Base-by-base conservation (phyloP, 139 green algal species). In the Tetratostichococcus sp. region DNA sequence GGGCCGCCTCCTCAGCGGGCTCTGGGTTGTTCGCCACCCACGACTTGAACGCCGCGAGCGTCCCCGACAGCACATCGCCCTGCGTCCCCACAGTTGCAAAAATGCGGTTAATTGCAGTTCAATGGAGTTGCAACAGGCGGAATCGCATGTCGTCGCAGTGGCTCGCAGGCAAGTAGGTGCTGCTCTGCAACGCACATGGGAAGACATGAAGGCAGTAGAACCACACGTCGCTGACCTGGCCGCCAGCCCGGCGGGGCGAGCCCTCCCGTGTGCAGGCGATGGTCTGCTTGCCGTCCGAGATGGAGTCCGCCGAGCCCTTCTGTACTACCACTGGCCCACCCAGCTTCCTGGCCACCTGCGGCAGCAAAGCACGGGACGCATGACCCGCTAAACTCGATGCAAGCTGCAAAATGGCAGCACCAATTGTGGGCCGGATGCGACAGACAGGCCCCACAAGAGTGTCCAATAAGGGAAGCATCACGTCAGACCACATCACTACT, bases 31-130 rank as follows among this genome's bases (percentile, higher is more conserved):
- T 70, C 26, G 75, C 22, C 1, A 70, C 75, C 89, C 89, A 93
- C 1, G 82, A 82, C 0, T 84, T 57, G 32, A 88, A 90, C 0
- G 79, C 77, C 2, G 84, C 86, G 19, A 91, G 72, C 30, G 67
- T 76, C 14, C 89, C 89, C 19, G 87, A 82, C 35, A 93, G 81
- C 28, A 90, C 82, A 57, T 90, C 86, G 17, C 86, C 86, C 84
- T 90, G 79, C 69, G 17, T 2, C 8, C 6, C 68, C 0, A 33
- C 19, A 5, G 19, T 5, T 43, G 0, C 23, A 21, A 14, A 50
- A 50, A 8, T 8, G 14, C 8, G 39, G 39, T 50, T n/a, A n/a
- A n/a, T n/a, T n/a, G n/a, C n/a, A n/a, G n/a, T n/a, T n/a, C n/a
- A n/a, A n/a, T n/a, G n/a, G 39, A 50, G 39, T 6, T 50, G 39